phyloP scores from a whole-genome alignment of 1,139 yeast species.

The Yamadazyma spencermartinsiae region DNA sequence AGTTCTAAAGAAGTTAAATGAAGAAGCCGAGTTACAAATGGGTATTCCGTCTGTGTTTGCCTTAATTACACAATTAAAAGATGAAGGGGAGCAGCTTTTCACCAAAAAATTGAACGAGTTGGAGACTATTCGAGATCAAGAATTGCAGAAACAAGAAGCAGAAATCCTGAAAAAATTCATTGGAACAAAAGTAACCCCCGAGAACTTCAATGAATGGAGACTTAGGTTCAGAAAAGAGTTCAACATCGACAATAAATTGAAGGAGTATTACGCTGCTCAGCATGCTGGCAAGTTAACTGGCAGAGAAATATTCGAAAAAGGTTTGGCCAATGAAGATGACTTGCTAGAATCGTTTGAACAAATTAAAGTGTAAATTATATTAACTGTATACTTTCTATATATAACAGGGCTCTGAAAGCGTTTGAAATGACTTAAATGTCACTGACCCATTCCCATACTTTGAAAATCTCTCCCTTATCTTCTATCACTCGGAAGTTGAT shows the following conservation, averaged over 20 bases:
- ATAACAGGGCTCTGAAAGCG: too few relatives aligned
- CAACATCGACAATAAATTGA: slow-evolving; percentile 53
- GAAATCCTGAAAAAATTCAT: slow-evolving; percentile 75
- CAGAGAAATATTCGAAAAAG: slow-evolving; percentile 83
- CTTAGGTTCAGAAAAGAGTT: slow-evolving; percentile 57
- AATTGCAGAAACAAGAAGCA: slow-evolving; percentile 55
- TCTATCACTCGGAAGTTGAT: slow-evolving; percentile 63
- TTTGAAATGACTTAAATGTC: slow-evolving; percentile 20
- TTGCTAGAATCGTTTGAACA: slow-evolving; percentile 18
- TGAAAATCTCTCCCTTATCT: slow-evolving; percentile 81
- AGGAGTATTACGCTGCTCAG: slow-evolving; percentile 51
- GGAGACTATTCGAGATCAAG: slow-evolving; percentile 60
- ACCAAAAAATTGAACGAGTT: slow-evolving; percentile 52
- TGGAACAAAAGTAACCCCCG: slow-evolving; percentile 80
- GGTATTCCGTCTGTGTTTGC: slow-evolving; percentile 92
- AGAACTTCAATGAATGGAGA: slow-evolving; percentile 74
- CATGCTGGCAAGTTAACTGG: slow-evolving; percentile 84
- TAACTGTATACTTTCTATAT: slow-evolving; percentile 1
- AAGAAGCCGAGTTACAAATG: slow-evolving; percentile 71
- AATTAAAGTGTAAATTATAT: slow-evolving; percentile 6
- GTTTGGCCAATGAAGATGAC: slow-evolving; percentile 61
- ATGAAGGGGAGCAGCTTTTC: slow-evolving; percentile 70
- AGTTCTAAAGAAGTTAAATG: slow-evolving; percentile 43
- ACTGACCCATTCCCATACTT: slow-evolving; percentile 89
- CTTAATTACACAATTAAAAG: slow-evolving; percentile 73